These are phyloP conservation scores for Epichloe sp. DNA, from an alignment of 2,329 filamentous ascomycete species.

Conservation along the genomic window DNA sequence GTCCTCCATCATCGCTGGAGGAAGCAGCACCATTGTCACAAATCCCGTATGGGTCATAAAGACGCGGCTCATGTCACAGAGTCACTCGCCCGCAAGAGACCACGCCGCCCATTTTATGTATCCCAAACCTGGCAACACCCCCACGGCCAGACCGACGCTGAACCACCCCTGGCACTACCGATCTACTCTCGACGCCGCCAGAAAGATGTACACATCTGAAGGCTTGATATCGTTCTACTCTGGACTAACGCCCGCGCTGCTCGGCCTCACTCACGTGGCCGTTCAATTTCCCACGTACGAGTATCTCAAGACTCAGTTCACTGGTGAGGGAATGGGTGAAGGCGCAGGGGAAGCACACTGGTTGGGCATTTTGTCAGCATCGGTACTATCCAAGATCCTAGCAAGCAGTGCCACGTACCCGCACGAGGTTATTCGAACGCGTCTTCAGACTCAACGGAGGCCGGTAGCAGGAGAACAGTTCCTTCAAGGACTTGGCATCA, in stretches of 20 bases:
- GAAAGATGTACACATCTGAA: constrained; percentile 90
- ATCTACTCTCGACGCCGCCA: constrained; percentile 79
- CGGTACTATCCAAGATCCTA: constrained; percentile 85
- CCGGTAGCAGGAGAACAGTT: constrained; percentile 43
- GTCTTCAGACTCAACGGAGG: constrained; percentile 84
- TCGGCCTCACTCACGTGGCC: constrained; percentile 87
- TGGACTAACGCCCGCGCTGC: constrained; percentile 77
- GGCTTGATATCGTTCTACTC: constrained; percentile 89
- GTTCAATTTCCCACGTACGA: constrained; percentile 97
- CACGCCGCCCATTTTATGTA: constrained; percentile 31
- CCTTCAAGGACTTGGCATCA: constrained; percentile 36
- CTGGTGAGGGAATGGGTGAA: constrained; percentile 75
- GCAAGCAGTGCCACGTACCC: constrained; percentile 94
- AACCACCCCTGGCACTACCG: constrained; percentile 81
- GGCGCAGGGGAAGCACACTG: constrained; percentile 49
- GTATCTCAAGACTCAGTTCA: constrained; percentile 81
- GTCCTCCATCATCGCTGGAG: constrained; percentile 82
- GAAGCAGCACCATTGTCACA: constrained; percentile 83
- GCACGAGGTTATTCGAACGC: constrained; percentile 88
- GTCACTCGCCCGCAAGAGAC: constrained; percentile 35
- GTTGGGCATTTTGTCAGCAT: constrained; percentile 73
- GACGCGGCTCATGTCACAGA: constrained; percentile 93
- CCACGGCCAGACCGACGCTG: constrained; percentile 39
- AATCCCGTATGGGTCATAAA: constrained; percentile 99
- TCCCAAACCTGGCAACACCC: constrained; percentile 38